These are phyloP conservation scores for Tricholoma flavovirens DNA, from an alignment of 768 basidiomycete species.

Conservation along the genomic window DNA sequence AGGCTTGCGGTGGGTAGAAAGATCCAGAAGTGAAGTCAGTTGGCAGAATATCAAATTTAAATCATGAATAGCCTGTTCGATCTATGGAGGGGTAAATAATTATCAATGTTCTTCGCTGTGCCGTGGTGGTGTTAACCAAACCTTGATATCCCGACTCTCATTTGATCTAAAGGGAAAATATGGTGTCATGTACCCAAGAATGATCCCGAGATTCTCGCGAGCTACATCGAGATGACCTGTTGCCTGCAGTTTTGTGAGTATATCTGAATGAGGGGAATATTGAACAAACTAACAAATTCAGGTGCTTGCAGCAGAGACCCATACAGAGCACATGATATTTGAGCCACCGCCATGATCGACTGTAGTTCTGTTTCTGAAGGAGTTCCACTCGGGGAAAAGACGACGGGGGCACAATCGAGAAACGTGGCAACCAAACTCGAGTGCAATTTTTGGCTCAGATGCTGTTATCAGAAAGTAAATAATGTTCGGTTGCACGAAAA, in stretches of 20 bases:
- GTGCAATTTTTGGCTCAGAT: conserved; percentile 69
- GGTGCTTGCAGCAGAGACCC: conserved; percentile 43
- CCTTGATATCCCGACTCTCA: conserved; percentile 55
- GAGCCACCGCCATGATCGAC: conserved; percentile 49
- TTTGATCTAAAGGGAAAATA: conserved; percentile 76
- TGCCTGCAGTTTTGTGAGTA: conserved; percentile 14
- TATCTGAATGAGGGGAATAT: conserved; percentile 3
- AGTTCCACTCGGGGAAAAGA: conserved; percentile 63
- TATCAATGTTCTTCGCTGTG: neutral
- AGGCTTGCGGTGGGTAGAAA: conserved; percentile 26
- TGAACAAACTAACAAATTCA: conserved; percentile 28
- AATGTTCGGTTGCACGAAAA: neutral
- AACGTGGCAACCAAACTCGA: conserved; percentile 77
- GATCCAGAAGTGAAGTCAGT: conserved; percentile 57
- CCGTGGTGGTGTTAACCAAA: conserved; percentile 13
- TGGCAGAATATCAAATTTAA: conserved; percentile 78
- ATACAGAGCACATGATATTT: conserved; percentile 59
- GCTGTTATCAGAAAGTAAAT: conserved; percentile 31
- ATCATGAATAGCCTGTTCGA: conserved; percentile 61
- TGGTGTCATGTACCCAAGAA: conserved; percentile 70
- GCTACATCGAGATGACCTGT: conserved; percentile 20
- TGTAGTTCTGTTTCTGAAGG: conserved; percentile 57
- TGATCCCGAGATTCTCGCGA: conserved; percentile 44
- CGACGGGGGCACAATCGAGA: conserved; percentile 80
- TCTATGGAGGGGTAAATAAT: conserved; percentile 28